These are phyloP conservation scores for Suhomyces pyralidae DNA, from an alignment of 805 yeast species.

Conservation along the genomic window DNA sequence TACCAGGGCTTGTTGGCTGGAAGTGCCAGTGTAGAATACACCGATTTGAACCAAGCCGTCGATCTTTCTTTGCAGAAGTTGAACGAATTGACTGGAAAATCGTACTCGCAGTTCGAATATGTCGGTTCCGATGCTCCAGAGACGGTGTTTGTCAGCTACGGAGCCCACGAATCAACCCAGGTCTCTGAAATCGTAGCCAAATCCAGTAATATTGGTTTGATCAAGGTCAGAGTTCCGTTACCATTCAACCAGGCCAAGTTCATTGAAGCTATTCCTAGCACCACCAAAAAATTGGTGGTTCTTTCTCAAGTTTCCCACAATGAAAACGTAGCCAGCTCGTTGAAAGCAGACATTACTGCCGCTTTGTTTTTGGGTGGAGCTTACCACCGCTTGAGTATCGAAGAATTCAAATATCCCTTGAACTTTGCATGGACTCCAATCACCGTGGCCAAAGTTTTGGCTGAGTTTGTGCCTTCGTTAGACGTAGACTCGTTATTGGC, in stretches of 20 bases:
- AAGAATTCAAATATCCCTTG: slow-evolving; percentile 52
- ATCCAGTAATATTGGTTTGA: slow-evolving; percentile 51
- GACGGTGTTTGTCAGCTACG: slow-evolving; percentile 79
- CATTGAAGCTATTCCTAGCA: slow-evolving; percentile 52
- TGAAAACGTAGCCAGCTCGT: slow-evolving; percentile 39
- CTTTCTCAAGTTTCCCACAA: slow-evolving; percentile 50
- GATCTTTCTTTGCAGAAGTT: slow-evolving; percentile 47
- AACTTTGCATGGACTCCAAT: slow-evolving; percentile 55
- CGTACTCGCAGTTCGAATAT: slow-evolving; percentile 65
- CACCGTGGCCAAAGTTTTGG: slow-evolving; percentile 48
- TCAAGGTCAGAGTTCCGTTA: slow-evolving; percentile 71
- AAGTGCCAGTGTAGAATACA: slow-evolving; percentile 18
- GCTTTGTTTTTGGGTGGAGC: slow-evolving; percentile 56
- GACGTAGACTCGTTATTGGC: slow-evolving; percentile 27
- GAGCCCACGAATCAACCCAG: slow-evolving; percentile 62
- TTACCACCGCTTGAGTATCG: slow-evolving; percentile 37
- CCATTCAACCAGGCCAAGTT: slow-evolving; percentile 73
- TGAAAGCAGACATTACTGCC: slow-evolving; percentile 72
- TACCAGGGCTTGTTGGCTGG: slow-evolving; percentile 35
- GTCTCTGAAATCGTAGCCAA: slow-evolving; percentile 45
- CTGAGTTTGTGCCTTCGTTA: slow-evolving; percentile 36
- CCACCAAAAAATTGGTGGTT: slow-evolving; percentile 61
- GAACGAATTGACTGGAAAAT: slow-evolving; percentile 53
- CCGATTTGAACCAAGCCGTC: slow-evolving; percentile 35
- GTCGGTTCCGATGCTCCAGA: slow-evolving; percentile 60